phyloP scores from a whole-genome alignment of 164 flowering plant genomes.

The Pachysandra terminalis region DNA sequence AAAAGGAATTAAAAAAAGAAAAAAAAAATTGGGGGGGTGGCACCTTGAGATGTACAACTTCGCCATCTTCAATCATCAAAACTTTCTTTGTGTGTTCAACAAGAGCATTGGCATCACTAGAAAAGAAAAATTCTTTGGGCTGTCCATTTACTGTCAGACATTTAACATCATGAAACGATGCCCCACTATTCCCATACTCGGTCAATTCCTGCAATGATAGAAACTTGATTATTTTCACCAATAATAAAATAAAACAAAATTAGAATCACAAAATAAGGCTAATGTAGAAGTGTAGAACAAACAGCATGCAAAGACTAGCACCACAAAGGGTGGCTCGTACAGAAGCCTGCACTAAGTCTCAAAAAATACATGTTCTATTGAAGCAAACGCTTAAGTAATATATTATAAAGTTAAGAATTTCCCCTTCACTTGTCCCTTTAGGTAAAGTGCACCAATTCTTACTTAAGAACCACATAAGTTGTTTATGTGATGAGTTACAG shows the following conservation, averaged over 20 bases:
- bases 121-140: conserved; percentile 86
- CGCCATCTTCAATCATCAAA: conserved; percentile 92
- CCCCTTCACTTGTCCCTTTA: too few species aligned
- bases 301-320: too few species aligned
- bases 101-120: conserved; percentile 91
- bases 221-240: conserved; percentile 3
- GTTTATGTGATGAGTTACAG: too few species aligned
- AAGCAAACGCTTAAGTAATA: too few species aligned
- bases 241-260: neutral
- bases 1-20: neutral
- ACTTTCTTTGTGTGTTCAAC: conserved; percentile 96
- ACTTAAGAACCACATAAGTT: too few species aligned
- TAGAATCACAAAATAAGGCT: neutral
- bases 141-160: conserved; percentile 51
- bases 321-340: too few species aligned
- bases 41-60: conserved; percentile 96
- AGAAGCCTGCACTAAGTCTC: too few species aligned
- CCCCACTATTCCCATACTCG: conserved; percentile 36
- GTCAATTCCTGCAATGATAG: conserved; percentile 48
- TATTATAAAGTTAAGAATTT: too few species aligned
- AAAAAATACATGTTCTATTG: too few species aligned
- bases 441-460: too few species aligned
- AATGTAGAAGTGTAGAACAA: neutral
- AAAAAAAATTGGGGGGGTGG: neutral
- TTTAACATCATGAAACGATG: conserved; percentile 60